Evolutionary conservation across 441 rosid genomes (phyloP).

Genomic region (Flueggea neowawraea): DNA sequence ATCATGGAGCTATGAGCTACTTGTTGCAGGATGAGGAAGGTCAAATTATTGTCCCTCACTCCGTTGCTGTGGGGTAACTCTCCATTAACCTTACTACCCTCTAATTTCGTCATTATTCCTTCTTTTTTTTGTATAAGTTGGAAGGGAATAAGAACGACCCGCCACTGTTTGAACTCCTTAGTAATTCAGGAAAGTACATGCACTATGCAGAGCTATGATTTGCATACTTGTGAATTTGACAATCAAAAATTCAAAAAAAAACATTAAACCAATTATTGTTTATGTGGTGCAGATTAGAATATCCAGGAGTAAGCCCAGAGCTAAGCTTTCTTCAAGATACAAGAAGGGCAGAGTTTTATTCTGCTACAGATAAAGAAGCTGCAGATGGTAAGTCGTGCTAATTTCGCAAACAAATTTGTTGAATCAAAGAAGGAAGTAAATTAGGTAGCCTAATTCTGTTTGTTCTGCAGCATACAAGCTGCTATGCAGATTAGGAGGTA

Average conservation of each 20-base stretch:
- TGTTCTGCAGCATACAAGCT: conserved; percentile 68
- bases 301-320: conserved; percentile 99
- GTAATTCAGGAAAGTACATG: too few relatives aligned
- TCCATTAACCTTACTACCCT: background rate
- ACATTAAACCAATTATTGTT: background rate
- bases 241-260: too few relatives aligned
- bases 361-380: conserved; percentile 89
- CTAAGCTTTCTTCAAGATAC: conserved; percentile 87
- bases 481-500: conserved; percentile 69
- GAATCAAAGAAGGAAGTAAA: too few relatives aligned
- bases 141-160: too few relatives aligned
- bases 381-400: conserved; percentile 54
- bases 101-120: too few relatives aligned
- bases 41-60: conserved; percentile 80
- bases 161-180: too few relatives aligned
- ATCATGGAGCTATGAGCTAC: conserved; percentile 97
- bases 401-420: too few relatives aligned
- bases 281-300: conserved; percentile 52
- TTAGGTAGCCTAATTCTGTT: too few relatives aligned
- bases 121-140: conserved; percentile 12
- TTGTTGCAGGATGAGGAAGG: conserved; percentile 92
- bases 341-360: conserved; percentile 78
- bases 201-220: too few relatives aligned
- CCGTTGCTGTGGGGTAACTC: conserved; percentile 5
- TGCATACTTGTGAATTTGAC: too few relatives aligned